Percentiles rank a stretch among this genome's conserved stretches.
These are phyloP conservation scores for Corymbia calophylla DNA, from an alignment of 441 rosid genomes.

Conservation along the genomic window DNA sequence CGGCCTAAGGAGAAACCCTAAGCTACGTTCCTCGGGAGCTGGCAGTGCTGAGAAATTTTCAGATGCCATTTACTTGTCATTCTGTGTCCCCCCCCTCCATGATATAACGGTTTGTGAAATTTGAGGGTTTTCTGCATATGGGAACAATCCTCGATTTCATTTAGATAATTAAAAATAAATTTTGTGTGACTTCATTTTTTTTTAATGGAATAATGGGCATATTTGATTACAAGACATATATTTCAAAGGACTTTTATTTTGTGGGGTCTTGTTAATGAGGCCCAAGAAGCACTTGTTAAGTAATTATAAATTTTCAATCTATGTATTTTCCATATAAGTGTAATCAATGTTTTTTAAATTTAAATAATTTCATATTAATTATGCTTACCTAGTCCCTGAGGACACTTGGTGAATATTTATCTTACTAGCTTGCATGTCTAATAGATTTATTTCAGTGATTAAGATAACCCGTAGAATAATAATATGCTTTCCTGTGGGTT, in stretches of 20 bases:
- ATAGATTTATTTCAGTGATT: not conserved
- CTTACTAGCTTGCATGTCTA: not conserved
- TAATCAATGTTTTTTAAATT: not conserved
- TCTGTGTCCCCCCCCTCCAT: not conserved
- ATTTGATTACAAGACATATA: not conserved
- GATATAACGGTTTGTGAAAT: not conserved
- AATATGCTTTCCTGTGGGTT: not conserved
- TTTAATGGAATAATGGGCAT: not conserved
- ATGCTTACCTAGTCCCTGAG: not conserved
- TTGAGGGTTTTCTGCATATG: not conserved
- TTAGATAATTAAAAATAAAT: not conserved
- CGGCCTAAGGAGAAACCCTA: not conserved
- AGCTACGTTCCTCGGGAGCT: not conserved
- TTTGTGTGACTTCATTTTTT: not conserved
- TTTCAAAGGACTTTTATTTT: not conserved
- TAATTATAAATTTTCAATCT: not conserved
- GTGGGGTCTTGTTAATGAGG: not conserved
- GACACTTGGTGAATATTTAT: not conserved
- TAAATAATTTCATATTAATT: not conserved
- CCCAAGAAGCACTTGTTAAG: not conserved
- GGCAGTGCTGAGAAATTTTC: not conserved
- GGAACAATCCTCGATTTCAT: not conserved
- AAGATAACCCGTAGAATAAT: not conserved
- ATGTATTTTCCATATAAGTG: not conserved
- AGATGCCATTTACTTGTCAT: slow-evolving; percentile 1